Base-by-base conservation (phyloP, 108 stramenopile species). In the Cylindrotheca closterium region DNA sequence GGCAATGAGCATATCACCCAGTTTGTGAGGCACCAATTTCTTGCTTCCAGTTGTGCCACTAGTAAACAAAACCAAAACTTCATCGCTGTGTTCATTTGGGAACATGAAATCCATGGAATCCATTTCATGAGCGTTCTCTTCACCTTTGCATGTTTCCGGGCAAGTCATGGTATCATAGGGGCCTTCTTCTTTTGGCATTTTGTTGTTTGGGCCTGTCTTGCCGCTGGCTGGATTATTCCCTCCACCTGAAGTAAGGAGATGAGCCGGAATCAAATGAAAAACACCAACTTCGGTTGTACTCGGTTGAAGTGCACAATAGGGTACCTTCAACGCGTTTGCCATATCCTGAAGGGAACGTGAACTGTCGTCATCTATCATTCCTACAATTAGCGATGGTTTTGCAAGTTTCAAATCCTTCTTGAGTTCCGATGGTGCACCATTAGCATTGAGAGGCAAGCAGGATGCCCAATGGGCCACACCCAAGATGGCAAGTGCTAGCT, bases 21-120 rank as follows among this genome's bases (percentile, higher is more conserved):
- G 56, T 8, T 55, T 58, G 63, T 84, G 78, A 10, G 86, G 84
- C 1, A 91, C 89, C 30, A 85, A 32, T 56, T 91, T 91, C 50
- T 86, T 86, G 46, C 67, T 68, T n/a, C 83, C 83, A 5, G 82
- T 83, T 8, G 89, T 87, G 3, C 89, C 89, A 1, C 83, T 85
- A 21, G 89, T 91, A 48, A 82, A 84, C 33, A 91, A 55, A 18
- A 91, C 75, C 23, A 91, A 50, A 0, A 83, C 79, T 25, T 73
- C 73, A 27, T 83, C 78, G 49, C 77, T 60, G 31, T 75, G 74
- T 28, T 70, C 50, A 65, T 82, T 82, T 7, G 63, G 12, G 21
- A 64, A 52, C 33, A 64, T 22, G 32, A 25, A n/a, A 4, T 32
- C 37, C 10, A 10, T 42, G 10, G 37, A 42, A 42, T 42, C 15